phyloP scores from a whole-genome alignment of 139 green algal species.

The Zygnema cylindricum region DNA sequence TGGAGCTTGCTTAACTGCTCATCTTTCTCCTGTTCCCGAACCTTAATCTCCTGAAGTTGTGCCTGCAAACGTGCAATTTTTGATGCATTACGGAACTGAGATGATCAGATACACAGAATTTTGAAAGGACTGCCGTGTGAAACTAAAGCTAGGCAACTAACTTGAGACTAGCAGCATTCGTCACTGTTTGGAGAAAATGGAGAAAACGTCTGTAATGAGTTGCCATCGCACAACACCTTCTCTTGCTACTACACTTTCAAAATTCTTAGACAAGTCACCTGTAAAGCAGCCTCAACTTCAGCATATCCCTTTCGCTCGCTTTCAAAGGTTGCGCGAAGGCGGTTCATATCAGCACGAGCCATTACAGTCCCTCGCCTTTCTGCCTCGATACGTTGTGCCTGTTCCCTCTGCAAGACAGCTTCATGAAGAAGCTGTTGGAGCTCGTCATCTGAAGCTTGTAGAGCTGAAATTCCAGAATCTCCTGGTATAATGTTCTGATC shows the following conservation, averaged over 20 bases:
- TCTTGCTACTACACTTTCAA: background rate
- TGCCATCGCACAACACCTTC: too few relatives aligned
- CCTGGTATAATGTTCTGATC: background rate
- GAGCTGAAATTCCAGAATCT: background rate
- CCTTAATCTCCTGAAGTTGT: background rate
- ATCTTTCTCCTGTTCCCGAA: background rate
- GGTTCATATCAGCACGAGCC: background rate
- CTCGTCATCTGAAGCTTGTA: background rate
- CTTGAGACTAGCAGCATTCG: too few relatives aligned
- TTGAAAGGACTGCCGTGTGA: too few relatives aligned
- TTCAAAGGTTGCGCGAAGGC: background rate
- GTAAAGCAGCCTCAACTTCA: background rate
- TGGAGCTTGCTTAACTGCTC: background rate
- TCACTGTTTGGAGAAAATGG: too few relatives aligned
- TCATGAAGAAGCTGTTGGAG: background rate
- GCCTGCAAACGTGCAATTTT: too few relatives aligned
- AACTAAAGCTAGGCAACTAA: too few relatives aligned
- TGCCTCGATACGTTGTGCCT: background rate
- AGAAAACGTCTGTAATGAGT: too few relatives aligned
- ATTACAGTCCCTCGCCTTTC: background rate
- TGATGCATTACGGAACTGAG: too few relatives aligned
- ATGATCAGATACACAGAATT: too few relatives aligned
- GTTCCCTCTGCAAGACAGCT: background rate
- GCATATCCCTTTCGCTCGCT: background rate
- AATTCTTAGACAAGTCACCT: background rate